Base-by-base conservation (phyloP, 352 stramenopile species). In the Phytophthora citrophthora region DNA sequence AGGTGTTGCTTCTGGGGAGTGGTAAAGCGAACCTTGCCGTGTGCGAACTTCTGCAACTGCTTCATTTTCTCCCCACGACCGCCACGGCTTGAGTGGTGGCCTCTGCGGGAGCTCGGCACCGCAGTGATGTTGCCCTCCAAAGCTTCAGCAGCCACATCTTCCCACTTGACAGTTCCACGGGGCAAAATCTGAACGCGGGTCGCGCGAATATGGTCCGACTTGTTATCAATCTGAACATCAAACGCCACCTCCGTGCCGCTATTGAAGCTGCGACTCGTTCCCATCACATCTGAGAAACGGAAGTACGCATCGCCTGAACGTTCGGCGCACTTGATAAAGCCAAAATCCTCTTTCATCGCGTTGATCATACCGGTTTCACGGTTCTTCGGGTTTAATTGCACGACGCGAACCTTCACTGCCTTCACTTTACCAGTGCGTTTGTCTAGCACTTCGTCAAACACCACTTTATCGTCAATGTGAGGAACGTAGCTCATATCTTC, bases 301-400 rank as follows among this genome's bases (percentile, higher is more conserved):
- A 94, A 94, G 61, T 90, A 94, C 24, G 83, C 83, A 36, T 94
- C 86, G 1, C 60, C 62, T 1, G 65, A 60, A n/a, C 86, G 79
- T 26, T 94, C 83, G 0, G 79, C 79, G 39, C 82, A 93, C 63
- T 91, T 90, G 60, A 94, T 91, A 57, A 94, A 94, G 0, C 86
- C 86, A 61, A 91, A 94, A 3, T 94, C 86, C 13, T 93, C 83
- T 41, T 90, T 90, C 61, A 93, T 51, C 4, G 81, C 79, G 26
- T 74, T 77, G 59, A 94, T 89, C 20, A 83, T 72, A 32, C 86
- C 86, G 10, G 70, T 81, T 63, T 91, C 84, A 16, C 86, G 83
- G 54, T 88, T 76, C 66, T 88, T 81, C 12, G 79, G 66, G 54
- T 90, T 89, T 18, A 94, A 61, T 23, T 78, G 55, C 8, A 90